These are phyloP conservation scores for Escovopsis sp. DNA, from an alignment of 2,329 filamentous ascomycete species.

Conservation along the genomic window DNA sequence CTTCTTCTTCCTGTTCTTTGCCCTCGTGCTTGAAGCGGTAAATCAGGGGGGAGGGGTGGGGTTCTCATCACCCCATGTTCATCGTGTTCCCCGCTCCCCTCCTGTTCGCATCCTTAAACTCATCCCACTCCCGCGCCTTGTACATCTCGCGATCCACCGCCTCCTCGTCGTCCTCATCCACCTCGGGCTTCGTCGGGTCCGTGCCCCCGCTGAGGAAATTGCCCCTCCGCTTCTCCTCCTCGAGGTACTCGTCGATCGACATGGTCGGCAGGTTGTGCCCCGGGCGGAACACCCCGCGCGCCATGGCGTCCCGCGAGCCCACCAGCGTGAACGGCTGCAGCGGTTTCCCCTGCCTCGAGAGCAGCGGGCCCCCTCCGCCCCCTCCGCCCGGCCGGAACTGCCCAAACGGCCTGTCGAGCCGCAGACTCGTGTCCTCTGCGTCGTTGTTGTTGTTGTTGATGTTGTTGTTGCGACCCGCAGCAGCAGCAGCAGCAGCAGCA, in stretches of 20 bases:
- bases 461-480: not conserved
- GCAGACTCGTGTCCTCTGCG: conserved; percentile 42
- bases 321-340: conserved; percentile 83
- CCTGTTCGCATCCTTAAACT: conserved; percentile 80
- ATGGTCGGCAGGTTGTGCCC: conserved; percentile 94
- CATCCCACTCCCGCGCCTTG: conserved; percentile 92
- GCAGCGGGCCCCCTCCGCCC: conserved; percentile 59
- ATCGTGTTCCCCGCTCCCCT: conserved; percentile 72
- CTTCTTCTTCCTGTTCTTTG: not conserved
- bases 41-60: too few relatives aligned
- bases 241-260: conserved; percentile 94
- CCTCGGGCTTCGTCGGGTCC: conserved; percentile 52
- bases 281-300: conserved; percentile 70
- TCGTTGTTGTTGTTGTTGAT: conserved; percentile 26
- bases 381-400: conserved; percentile 34
- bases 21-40: not conserved
- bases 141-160: conserved; percentile 78
- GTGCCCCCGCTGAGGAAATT: conserved; percentile 87
- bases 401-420: conserved; percentile 52
- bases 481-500: too few relatives aligned
- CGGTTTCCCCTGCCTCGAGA: conserved; percentile 69
- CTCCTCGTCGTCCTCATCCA: conserved; percentile 84
- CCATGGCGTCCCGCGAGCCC: conserved; percentile 59
- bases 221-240: conserved; percentile 72
- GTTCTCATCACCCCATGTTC: conserved; percentile 46